A percentile compares a stretch with the other conserved stretches of the same genome.
Evolutionary conservation across 495 filamentous ascomycete genomes (phyloP).

Genomic region (Trichoderma virens): DNA sequence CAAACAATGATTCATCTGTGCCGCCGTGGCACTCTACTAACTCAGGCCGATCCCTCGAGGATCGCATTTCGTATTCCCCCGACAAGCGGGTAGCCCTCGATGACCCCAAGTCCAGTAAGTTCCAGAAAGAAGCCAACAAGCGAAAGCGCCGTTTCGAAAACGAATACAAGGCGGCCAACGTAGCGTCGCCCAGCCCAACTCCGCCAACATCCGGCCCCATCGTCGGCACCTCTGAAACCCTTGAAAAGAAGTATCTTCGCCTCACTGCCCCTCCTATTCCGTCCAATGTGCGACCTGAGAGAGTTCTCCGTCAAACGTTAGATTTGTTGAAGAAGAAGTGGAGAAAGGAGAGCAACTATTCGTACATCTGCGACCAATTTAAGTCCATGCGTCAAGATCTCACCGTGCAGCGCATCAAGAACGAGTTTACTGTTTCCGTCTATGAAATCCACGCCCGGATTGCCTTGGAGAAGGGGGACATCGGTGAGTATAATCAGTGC

Average conservation of each 20-base stretch:
- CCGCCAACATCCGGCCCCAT: conserved; percentile 62
- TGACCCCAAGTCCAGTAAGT: conserved; percentile 68
- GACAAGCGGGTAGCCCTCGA: conserved; percentile 49
- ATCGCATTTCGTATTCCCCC: conserved; percentile 54
- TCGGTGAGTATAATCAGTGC: conserved; percentile 99
- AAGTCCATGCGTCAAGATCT: conserved; percentile 97
- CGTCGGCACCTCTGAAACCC: conserved; percentile 70
- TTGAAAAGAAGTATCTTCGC: conserved; percentile 93
- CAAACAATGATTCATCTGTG: conserved; percentile 28
- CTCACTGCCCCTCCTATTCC: conserved; percentile 84
- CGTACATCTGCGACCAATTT: conserved; percentile 98
- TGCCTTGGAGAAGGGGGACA: conserved; percentile 94
- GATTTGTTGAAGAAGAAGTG: conserved; percentile 90
- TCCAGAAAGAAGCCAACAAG: conserved; percentile 77
- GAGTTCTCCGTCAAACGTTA: conserved; percentile 71
- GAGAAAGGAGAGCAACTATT: conserved; percentile 88
- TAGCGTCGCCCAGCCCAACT: conserved; percentile 53
- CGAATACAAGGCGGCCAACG: conserved; percentile 48
- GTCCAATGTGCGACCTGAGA: conserved; percentile 76
- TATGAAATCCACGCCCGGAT: conserved; percentile 98
- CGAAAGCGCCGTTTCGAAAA: conserved; percentile 79
- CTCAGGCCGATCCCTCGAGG: conserved; percentile 56
- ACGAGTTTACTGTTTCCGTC: conserved; percentile 87
- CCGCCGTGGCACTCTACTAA: conserved; percentile 74
- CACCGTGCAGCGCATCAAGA: conserved; percentile 94